Evolutionary conservation across 139 green algal species (phyloP).

Genomic region (Trebouxia sp.): DNA sequence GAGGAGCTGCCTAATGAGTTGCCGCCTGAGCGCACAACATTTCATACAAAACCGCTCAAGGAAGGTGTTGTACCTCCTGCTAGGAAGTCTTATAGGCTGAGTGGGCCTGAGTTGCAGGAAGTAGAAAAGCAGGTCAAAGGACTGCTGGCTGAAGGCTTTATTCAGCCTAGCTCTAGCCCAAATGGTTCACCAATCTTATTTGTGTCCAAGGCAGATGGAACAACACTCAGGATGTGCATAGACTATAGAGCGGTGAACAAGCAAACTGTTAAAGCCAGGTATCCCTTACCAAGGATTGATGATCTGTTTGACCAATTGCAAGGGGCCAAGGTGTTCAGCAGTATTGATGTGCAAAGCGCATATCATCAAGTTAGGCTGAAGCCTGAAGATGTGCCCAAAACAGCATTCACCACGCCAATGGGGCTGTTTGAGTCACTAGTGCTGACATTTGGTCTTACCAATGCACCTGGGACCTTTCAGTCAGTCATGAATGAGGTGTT

Average conservation of each 20-base stretch:
- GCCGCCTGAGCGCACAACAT: too few relatives aligned
- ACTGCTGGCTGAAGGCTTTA: slow-evolving; percentile 29
- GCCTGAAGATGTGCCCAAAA: slow-evolving; percentile 25
- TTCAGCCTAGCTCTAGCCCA: slow-evolving; percentile 36
- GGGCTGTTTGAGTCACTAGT: slow-evolving; percentile 46
- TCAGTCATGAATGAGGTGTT: too few relatives aligned
- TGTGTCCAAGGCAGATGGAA: too few relatives aligned
- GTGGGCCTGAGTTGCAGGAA: slow-evolving; percentile 6
- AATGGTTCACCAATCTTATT: too few relatives aligned
- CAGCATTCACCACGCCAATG: slow-evolving; percentile 39
- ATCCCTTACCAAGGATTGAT: too few relatives aligned
- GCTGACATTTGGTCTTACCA: slow-evolving; percentile 46
- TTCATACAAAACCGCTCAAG: neutral
- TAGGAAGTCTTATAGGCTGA: neutral
- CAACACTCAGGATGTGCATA: slow-evolving; percentile 61
- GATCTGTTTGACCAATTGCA: too few relatives aligned
- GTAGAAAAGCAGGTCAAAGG: slow-evolving; percentile 20
- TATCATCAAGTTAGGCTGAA: slow-evolving; percentile 40
- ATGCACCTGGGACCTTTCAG: slow-evolving; percentile 53
- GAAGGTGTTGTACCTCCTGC: neutral
- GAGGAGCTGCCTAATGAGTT: neutral
- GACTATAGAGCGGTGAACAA: slow-evolving; percentile 62
- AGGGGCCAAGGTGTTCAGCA: too few relatives aligned
- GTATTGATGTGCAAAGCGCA: slow-evolving; percentile 38
- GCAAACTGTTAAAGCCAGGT: slow-evolving; percentile 51